Conservation (phyloP, 2,329 filamentous ascomycete genomes). For the Fonsecaea pugnacius region DNA sequence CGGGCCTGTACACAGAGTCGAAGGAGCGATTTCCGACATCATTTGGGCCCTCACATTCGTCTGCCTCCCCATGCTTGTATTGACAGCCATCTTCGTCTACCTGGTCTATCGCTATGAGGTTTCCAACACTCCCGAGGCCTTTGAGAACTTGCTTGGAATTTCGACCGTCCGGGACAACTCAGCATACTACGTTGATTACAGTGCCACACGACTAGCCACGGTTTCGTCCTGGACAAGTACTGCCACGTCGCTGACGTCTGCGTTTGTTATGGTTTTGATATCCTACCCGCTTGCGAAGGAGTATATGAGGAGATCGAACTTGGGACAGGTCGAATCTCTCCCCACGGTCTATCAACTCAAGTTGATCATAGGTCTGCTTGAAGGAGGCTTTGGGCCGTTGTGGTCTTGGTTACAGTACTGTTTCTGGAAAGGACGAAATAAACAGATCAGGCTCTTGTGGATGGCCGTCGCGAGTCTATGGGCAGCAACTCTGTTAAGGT, state of each 20-base stretch:
- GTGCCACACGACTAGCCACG: constrained; percentile 33
- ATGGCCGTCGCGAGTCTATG: neutral
- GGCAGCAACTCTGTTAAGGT: constrained; percentile 7
- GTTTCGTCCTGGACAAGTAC: constrained; percentile 38
- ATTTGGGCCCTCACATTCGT: constrained; percentile 14
- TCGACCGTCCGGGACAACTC: constrained; percentile 8
- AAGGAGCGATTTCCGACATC: constrained; percentile 18
- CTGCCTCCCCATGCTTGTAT: constrained; percentile 22
- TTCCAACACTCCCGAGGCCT: neutral
- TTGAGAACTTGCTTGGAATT: neutral
- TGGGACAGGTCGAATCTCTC: neutral
- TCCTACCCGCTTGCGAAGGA: constrained; percentile 36
- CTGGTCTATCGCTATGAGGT: constrained; percentile 22
- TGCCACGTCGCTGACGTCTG: constrained; percentile 33
- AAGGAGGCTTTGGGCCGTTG: neutral
- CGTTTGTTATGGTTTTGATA: constrained; percentile 36
- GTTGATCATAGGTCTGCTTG: constrained; percentile 10
- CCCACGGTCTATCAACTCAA: constrained; percentile 15
- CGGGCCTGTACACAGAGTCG: neutral
- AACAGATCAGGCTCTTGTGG: constrained; percentile 1
- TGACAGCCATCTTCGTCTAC: constrained; percentile 20
- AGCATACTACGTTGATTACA: constrained; percentile 33
- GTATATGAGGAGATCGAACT: constrained; percentile 19
- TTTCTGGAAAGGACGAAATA: constrained; percentile 4
- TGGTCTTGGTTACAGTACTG: constrained; percentile 13